Evolutionary conservation across 2,329 filamentous ascomycete genomes (phyloP), one percentile per base, ranked within the genome.

Genomic region (Hymenoscyphus albidus): DNA sequence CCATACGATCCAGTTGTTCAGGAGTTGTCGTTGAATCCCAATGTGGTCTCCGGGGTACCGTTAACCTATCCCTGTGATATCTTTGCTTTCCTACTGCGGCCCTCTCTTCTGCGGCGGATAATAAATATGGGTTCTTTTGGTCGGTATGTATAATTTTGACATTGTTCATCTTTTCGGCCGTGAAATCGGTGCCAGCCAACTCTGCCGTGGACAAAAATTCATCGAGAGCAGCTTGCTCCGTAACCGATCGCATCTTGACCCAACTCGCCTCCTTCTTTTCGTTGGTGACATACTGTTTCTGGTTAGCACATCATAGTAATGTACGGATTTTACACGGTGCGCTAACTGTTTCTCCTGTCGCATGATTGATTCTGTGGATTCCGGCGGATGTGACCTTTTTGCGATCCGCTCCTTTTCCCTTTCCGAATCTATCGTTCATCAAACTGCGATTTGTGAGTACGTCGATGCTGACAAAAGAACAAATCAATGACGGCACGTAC

Each of bases 171-270:
- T 98, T 98, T 82, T 98, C 93, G 35, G 95, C 96, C 0, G 94
- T 98, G 78, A 99, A 99, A 77, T 99, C 95, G 70, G 95, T 99
- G 70, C 93, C 94, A n/a, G 95, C 95, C 71, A 99, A 82, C 80
- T 98, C 93, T 68, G 95, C 96, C 1, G 95, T 99, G 64, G 90
- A 91, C 69, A 99, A 82, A 78, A 99, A 99, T 78, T 99, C 95
- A 77, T 99, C 95, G 67, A 99, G 87, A 56, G 93, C 93, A 71
- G 90, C 93, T 79, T 99, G 95, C 81, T 99, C 92, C 5, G 95
- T 99, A 71, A 99, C 91, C 77, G 92, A 97, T 81, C 94, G 92
- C 95, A 99, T 98, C 83, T 98, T 99, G 75, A 98, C 92, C 93
- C 93, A 99, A 71, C 92, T 85, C 42, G 94, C 95, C 80, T 98